These are phyloP conservation scores for Boletus eberwhitei DNA, from an alignment of 768 basidiomycete genomes.

Conservation along the genomic window DNA sequence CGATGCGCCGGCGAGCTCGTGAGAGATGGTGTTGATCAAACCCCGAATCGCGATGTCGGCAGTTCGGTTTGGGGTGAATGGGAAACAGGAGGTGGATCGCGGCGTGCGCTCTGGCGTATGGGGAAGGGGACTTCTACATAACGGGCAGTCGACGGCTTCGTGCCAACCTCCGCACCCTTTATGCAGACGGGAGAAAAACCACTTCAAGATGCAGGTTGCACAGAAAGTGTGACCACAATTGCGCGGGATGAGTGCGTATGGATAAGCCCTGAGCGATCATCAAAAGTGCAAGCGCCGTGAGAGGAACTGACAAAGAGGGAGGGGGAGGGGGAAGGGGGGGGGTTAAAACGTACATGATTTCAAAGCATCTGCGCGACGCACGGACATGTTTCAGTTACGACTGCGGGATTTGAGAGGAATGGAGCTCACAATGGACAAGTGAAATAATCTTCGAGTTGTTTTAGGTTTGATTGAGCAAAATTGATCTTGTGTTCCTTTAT, in stretches of 20 bases:
- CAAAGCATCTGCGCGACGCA: conserved; percentile 50
- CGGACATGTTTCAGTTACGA: conserved; percentile 11
- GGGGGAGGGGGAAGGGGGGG: too few relatives aligned
- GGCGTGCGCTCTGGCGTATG: conserved; percentile 52
- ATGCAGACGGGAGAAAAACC: conserved; percentile 68
- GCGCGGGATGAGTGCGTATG: conserved; percentile 51
- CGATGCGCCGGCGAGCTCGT: conserved; percentile 35
- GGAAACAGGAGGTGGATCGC: conserved; percentile 49
- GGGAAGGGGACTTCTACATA: conserved; percentile 55
- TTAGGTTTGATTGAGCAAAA: conserved; percentile 36
- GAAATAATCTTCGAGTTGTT: conserved; percentile 59
- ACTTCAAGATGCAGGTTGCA: conserved; percentile 61
- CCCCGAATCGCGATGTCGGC: conserved; percentile 50
- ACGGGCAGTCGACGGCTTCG: conserved; percentile 62
- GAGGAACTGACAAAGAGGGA: background rate
- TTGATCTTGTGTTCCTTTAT: conserved; percentile 39
- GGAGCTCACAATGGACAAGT: conserved; percentile 57
- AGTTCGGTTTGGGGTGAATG: conserved; percentile 61
- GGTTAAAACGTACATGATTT: conserved; percentile 43
- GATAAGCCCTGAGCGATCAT: conserved; percentile 41
- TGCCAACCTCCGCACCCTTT: conserved; percentile 64
- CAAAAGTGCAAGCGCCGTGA: background rate
- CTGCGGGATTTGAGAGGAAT: conserved; percentile 1
- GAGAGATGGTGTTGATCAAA: conserved; percentile 49
- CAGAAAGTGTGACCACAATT: conserved; percentile 70